Conservation (phyloP, 345 rosid species). For the Citrus sp. region DNA sequence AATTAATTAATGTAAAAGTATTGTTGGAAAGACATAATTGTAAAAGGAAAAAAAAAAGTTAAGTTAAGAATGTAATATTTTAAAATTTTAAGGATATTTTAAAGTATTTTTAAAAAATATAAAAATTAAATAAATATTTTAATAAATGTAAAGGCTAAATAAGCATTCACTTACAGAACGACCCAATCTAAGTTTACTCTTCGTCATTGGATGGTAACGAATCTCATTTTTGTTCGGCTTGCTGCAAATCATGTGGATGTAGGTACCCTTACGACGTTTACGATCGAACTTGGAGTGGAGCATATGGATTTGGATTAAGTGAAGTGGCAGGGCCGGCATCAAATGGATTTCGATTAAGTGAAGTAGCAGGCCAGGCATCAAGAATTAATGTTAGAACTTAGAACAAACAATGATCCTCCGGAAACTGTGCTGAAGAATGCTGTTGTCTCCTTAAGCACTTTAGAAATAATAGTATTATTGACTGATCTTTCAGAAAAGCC, state of each 20-base stretch:
- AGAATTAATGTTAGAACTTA: background rate
- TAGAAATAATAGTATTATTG: background rate
- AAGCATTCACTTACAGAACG: too few species aligned
- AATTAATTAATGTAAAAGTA: too few species aligned
- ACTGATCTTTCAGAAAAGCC: background rate
- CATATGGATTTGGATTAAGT: background rate
- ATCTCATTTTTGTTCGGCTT: background rate
- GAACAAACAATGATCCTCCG: conserved; percentile 6
- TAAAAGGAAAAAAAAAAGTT: too few species aligned
- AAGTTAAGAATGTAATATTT: too few species aligned
- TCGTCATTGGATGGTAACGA: too few species aligned
- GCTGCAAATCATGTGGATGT: background rate
- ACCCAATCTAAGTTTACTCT: too few species aligned
- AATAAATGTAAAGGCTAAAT: too few species aligned
- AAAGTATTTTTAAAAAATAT: too few species aligned
- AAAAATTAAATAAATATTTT: too few species aligned
- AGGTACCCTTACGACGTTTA: conserved; percentile 18
- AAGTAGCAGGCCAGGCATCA: background rate
- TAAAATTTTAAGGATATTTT: too few species aligned
- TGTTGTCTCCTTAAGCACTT: background rate
- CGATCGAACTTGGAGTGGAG: conserved; percentile 20
- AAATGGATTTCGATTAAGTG: background rate
- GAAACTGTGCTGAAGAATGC: conserved; percentile 3
- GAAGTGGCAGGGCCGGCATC: background rate
- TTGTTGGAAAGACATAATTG: too few species aligned